phyloP scores from a whole-genome alignment of 2,329 filamentous ascomycete species.

The Scolecobasidium constrictum region DNA sequence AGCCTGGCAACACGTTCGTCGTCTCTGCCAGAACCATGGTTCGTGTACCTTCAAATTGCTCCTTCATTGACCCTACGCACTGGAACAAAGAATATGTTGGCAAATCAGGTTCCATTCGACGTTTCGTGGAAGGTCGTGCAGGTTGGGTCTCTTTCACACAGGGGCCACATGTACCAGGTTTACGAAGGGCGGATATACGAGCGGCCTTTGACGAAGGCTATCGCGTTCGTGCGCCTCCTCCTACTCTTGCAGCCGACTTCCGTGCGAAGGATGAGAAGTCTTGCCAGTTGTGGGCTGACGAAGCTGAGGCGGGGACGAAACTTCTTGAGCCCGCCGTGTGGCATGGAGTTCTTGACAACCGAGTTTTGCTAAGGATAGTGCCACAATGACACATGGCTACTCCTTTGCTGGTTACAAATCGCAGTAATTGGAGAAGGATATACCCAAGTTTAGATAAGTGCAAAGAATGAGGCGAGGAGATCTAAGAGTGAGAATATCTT shows the following conservation, averaged over 20 bases:
- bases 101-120: not conserved
- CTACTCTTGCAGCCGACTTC: not conserved
- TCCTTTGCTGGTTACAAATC: too few relatives aligned
- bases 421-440: too few relatives aligned
- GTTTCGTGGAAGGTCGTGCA: conserved; percentile 2
- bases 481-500: too few relatives aligned
- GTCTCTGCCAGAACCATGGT: not conserved
- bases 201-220: conserved; percentile 1
- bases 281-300: conserved; percentile 4
- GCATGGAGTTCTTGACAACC: conserved; percentile 1
- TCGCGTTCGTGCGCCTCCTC: not conserved
- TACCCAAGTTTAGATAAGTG: too few relatives aligned
- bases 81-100: conserved; percentile 2
- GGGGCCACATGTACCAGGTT: not conserved
- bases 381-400: too few relatives aligned
- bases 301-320: not conserved
- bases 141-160: conserved; percentile 4
- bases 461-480: too few relatives aligned
- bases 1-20: not conserved
- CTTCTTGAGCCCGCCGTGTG: conserved; percentile 1
- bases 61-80: not conserved
- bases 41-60: conserved; percentile 4
- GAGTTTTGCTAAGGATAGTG: too few relatives aligned
- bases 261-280: not conserved
- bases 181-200: not conserved